Conservation (phyloP, 78 protist species). For the Isochrysis galbana region DNA sequence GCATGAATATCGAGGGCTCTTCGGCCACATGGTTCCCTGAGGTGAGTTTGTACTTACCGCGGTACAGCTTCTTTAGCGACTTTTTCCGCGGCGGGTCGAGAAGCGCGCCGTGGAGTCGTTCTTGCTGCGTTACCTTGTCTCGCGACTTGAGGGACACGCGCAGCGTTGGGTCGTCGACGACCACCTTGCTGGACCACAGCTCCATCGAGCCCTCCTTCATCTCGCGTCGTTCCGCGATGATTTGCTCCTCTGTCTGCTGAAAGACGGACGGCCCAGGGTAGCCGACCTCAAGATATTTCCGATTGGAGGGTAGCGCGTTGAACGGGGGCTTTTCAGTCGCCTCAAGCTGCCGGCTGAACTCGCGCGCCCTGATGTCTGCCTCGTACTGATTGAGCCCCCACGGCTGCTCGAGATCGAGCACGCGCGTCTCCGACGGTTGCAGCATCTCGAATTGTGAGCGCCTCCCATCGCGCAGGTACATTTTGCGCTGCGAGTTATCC, state of each 20-base stretch:
- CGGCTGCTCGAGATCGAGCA: background rate
- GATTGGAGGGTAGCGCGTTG: background rate
- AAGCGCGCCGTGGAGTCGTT: background rate
- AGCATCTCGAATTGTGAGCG: background rate
- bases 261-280: background rate
- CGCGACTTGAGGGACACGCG: background rate
- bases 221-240: background rate
- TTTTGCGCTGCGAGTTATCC: background rate
- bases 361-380: background rate
- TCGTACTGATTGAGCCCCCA: background rate
- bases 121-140: background rate
- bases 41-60: background rate
- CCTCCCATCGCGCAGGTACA: background rate
- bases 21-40: background rate
- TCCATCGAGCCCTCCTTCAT: background rate
- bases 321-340: background rate
- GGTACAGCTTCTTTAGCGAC: background rate
- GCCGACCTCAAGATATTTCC: background rate
- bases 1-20: background rate
- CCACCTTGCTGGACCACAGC: background rate
- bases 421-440: background rate
- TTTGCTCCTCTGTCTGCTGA: background rate
- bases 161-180: background rate
- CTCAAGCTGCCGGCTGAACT: background rate
- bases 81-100: background rate